Conservation (phyloP, 768 basidiomycete genomes). For the Hericium erinaceus region DNA sequence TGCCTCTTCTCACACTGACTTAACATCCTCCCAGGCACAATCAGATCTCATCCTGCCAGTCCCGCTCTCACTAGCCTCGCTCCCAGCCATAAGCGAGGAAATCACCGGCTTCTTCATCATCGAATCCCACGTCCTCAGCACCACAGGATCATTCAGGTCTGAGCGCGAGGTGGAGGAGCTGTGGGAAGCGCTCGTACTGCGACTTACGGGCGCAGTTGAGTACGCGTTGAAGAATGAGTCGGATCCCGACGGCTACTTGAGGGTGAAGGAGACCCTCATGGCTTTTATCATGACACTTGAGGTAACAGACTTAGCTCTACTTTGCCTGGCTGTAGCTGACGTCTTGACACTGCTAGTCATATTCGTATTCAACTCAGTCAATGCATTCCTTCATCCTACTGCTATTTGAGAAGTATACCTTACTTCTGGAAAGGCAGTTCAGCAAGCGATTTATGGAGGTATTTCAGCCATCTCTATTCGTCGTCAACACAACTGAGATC, state of each 20-base stretch:
- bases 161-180: constrained; percentile 88
- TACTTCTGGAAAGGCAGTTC: constrained; percentile 73
- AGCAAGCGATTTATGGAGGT: constrained; percentile 76
- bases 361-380: constrained; percentile 76
- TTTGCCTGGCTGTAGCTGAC: background rate
- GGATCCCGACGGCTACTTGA: constrained; percentile 74
- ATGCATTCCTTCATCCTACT: constrained; percentile 79
- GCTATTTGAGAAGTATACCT: constrained; percentile 84
- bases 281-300: constrained; percentile 89
- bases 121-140: constrained; percentile 85
- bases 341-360: constrained; percentile 36
- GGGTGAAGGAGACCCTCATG: constrained; percentile 75
- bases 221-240: constrained; percentile 61
- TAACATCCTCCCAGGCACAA: constrained; percentile 60
- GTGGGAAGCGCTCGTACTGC: constrained; percentile 79
- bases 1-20: background rate
- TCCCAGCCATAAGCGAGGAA: constrained; percentile 79
- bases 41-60: constrained; percentile 87
- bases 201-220: constrained; percentile 67
- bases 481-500: background rate
- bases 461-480: constrained; percentile 14
- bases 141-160: constrained; percentile 84
- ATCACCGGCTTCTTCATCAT: constrained; percentile 97
- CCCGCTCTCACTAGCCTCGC: constrained; percentile 53
- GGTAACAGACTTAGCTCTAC: constrained; percentile 32